Evolutionary conservation across 805 yeast species (phyloP).

Genomic region (Vanderwaltozyma tropicalis): DNA sequence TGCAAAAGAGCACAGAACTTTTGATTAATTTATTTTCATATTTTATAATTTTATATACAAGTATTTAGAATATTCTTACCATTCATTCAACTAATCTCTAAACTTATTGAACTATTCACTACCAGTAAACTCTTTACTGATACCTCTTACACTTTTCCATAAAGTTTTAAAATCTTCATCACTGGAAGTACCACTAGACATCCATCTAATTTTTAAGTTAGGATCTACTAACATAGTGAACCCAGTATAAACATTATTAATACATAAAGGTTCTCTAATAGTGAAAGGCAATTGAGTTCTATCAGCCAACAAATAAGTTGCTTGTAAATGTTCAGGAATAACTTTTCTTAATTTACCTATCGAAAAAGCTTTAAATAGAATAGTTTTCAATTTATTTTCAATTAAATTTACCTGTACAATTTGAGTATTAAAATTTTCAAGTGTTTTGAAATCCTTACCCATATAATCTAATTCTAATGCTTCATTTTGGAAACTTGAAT

Average conservation of each 20-base stretch:
- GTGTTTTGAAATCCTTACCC: conserved; percentile 7
- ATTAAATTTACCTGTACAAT: conserved; percentile 69
- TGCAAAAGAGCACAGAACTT: no score
- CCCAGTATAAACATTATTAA: conserved; percentile 74
- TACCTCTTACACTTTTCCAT: conserved; percentile 56
- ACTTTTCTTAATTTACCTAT: conserved; percentile 34
- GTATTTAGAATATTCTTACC: no score
- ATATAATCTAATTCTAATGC: conserved; percentile 10
- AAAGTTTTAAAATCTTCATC: conserved; percentile 48
- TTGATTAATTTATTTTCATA: no score
- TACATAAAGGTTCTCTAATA: conserved; percentile 46
- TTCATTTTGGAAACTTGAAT: conserved; percentile 44
- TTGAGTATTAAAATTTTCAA: conserved; percentile 33
- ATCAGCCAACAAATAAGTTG: conserved; percentile 53
- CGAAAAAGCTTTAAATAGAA: conserved; percentile 44
- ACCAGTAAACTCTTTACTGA: conserved; percentile 37
- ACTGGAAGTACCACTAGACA: conserved; percentile 71
- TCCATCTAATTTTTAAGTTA: conserved; percentile 77
- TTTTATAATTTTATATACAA: no score
- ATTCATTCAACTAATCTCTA: no score
- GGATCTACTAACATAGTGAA: conserved; percentile 71
- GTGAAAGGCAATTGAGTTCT: conserved; percentile 47
- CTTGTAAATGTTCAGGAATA: conserved; percentile 41
- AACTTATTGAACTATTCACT: background rate
- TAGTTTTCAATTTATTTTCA: conserved; percentile 60